Conservation (phyloP, 495 filamentous ascomycete species). For the Penicillium herquei region DNA sequence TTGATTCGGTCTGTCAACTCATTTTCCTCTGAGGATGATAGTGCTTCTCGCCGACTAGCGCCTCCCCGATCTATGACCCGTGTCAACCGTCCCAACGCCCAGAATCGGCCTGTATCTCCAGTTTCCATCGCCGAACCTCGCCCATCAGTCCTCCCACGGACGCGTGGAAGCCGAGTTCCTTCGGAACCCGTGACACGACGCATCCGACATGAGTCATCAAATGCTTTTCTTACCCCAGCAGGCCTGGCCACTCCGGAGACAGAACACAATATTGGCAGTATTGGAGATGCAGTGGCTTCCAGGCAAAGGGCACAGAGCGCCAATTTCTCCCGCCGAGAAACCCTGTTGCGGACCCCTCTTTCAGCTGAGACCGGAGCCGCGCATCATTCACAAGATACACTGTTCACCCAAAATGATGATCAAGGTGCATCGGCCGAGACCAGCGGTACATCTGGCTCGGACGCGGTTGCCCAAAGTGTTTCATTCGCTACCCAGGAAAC, state of each 20-base stretch:
- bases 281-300: constrained; percentile 27
- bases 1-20: constrained; percentile 49
- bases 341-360: constrained; percentile 36
- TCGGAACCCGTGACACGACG: constrained; percentile 37
- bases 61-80: constrained; percentile 27
- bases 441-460: constrained; percentile 10
- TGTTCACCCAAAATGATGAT: constrained; percentile 4
- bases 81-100: constrained; percentile 27
- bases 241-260: constrained; percentile 48
- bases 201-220: constrained; percentile 30
- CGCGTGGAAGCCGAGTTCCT: constrained; percentile 30
- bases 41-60: constrained; percentile 25
- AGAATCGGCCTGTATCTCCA: constrained; percentile 56
- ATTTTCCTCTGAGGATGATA: constrained; percentile 34
- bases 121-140: constrained; percentile 59
- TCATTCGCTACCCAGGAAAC: constrained; percentile 23
- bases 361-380: constrained; percentile 32
- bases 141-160: constrained; percentile 32
- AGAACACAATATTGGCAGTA: constrained; percentile 30
- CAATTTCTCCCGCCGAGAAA: constrained; percentile 32
- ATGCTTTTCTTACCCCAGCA: constrained; percentile 28
- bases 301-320: constrained; percentile 38
- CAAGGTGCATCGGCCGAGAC: constrained; percentile 9
- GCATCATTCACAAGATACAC: constrained; percentile 4
- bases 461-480: constrained; percentile 21